Conservation (phyloP, 139 green algal species). For the Microglena sp. region DNA sequence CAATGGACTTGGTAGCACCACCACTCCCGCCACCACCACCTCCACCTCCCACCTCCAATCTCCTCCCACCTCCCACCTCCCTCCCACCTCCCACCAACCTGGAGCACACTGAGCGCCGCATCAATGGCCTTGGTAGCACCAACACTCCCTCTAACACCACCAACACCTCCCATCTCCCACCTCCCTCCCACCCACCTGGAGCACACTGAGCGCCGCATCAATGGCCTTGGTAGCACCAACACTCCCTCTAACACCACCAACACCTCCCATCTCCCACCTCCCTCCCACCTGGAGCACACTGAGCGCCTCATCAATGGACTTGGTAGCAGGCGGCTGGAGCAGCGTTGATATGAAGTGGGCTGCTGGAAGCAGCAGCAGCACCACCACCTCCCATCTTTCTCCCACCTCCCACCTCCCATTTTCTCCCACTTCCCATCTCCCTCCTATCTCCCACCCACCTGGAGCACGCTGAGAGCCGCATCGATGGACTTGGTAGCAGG, state of each 20-base stretch:
- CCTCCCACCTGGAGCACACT: neutral
- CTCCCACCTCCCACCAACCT: no score
- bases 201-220: neutral
- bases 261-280: neutral
- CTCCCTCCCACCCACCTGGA: neutral
- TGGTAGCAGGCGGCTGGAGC: neutral
- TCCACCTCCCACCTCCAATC: no score
- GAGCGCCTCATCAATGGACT: neutral
- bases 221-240: neutral
- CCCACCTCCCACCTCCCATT: neutral
- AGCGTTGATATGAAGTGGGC: neutral
- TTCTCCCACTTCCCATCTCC: neutral
- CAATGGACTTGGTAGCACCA: no score
- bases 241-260: neutral
- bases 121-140: no score
- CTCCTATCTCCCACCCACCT: conserved; percentile 20
- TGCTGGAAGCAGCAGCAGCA: neutral
- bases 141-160: no score
- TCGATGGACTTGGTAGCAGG: conserved; percentile 48
- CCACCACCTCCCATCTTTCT: neutral
- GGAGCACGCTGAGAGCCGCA: conserved; percentile 46
- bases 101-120: no score
- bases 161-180: neutral
- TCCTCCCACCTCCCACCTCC: no score
- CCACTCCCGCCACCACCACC: no score